Evolutionary conservation across 306 rosid species (phyloP).

Genomic region (Trifolium fragiferum): DNA sequence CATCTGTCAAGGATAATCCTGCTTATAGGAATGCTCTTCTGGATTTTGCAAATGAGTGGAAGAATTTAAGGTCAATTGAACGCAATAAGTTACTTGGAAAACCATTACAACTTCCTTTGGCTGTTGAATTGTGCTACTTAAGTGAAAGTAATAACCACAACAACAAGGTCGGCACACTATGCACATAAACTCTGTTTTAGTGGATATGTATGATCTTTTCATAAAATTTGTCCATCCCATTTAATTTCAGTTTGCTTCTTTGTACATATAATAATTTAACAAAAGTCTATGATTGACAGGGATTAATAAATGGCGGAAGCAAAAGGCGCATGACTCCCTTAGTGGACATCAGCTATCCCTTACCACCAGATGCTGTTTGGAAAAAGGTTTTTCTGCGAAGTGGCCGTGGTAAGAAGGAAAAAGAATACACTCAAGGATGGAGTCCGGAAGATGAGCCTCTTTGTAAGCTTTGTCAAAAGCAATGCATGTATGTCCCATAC

Average conservation of each 20-base stretch:
- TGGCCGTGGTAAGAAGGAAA: conserved; percentile 82
- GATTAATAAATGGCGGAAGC: conserved; percentile 86
- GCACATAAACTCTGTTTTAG: conserved; percentile 39
- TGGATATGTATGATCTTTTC: conserved; percentile 31
- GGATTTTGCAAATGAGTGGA: conserved; percentile 78
- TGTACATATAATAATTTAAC: not conserved
- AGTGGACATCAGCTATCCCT: conserved; percentile 73
- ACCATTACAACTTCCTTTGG: conserved; percentile 86
- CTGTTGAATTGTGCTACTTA: conserved; percentile 78
- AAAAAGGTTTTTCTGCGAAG: conserved; percentile 63
- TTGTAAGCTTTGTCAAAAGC: conserved; percentile 90
- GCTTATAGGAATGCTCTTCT: conserved; percentile 57
- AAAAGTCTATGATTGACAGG: conserved; percentile 52
- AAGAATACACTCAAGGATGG: conserved; percentile 89
- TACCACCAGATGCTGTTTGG: conserved; percentile 89
- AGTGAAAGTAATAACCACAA: conserved; percentile 78
- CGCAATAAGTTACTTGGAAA: conserved; percentile 80
- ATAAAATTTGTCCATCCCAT: not conserved
- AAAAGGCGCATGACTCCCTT: conserved; percentile 82
- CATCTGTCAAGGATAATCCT: conserved; percentile 54
- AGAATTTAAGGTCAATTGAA: conserved; percentile 77
- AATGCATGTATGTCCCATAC: conserved; percentile 71
- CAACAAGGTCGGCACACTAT: conserved; percentile 54
- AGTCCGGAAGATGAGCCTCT: conserved; percentile 76
- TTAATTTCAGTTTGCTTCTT: not conserved